phyloP scores from a whole-genome alignment of 257 asterid species.

The Primulina tabacum region DNA sequence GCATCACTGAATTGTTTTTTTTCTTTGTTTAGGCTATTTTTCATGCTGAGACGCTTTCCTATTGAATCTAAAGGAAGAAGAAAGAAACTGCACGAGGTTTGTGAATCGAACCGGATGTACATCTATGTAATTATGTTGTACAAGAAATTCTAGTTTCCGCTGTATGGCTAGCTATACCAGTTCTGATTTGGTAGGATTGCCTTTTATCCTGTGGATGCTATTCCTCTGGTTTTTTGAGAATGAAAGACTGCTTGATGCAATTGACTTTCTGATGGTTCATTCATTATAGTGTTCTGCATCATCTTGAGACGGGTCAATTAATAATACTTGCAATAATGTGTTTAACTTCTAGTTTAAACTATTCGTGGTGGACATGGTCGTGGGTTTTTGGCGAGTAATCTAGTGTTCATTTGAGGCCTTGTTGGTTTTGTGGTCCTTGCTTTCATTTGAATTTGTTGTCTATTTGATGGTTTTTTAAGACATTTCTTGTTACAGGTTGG shows the following conservation, averaged over 20 bases:
- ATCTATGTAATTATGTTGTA: background rate
- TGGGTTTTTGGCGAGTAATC: background rate
- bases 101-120: constrained; percentile 13
- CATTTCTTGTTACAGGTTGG: constrained; percentile 62
- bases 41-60: constrained; percentile 87
- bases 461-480: background rate
- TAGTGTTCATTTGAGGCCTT: background rate
- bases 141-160: constrained; percentile 1
- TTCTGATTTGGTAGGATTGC: constrained; percentile 8
- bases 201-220: constrained; percentile 3
- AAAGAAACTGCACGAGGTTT: constrained; percentile 92
- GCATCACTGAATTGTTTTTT: constrained; percentile 5
- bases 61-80: constrained; percentile 96
- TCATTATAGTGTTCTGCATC: background rate
- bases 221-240: background rate
- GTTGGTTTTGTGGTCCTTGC: background rate
- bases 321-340: background rate
- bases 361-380: background rate
- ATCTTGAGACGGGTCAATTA: background rate
- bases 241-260: background rate
- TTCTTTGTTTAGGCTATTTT: constrained; percentile 59
- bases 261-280: background rate
- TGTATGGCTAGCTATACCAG: constrained; percentile 1
- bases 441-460: background rate
- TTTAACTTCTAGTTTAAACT: background rate